These are phyloP conservation scores for Tetrahymena thermophila DNA, from an alignment of 73 alveolate genomes.

Conservation along the genomic window DNA sequence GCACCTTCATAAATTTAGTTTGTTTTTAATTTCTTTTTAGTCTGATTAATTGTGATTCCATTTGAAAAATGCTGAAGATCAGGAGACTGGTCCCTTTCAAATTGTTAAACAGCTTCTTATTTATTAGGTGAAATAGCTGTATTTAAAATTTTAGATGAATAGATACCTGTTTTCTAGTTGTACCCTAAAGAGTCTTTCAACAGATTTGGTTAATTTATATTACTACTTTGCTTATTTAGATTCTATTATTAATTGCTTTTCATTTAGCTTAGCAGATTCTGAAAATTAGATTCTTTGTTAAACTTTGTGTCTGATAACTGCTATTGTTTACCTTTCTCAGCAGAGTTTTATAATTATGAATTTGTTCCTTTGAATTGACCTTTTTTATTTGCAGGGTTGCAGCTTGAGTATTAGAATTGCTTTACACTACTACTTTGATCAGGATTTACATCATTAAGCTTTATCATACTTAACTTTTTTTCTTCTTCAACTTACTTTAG, in stretches of 20 bases:
- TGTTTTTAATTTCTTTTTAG: neutral
- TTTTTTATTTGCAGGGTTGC: neutral
- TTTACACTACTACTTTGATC: neutral
- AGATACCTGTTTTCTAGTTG: neutral
- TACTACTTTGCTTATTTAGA: neutral
- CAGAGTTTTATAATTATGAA: neutral
- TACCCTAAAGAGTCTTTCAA: neutral
- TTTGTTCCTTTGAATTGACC: neutral
- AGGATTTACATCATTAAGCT: neutral
- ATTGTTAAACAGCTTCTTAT: neutral
- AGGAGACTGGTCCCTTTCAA: neutral
- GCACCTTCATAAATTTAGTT: neutral
- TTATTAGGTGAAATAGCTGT: neutral
- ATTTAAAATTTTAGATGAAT: neutral
- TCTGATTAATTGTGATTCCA: neutral
- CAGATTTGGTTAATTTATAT: neutral
- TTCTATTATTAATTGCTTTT: neutral
- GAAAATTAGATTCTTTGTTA: neutral
- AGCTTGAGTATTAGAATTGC: neutral
- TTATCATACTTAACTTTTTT: neutral
- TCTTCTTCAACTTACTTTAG: neutral
- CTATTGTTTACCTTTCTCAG: neutral
- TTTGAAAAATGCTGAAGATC: neutral
- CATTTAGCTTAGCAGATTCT: neutral
- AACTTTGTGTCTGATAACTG: neutral